Evolutionary conservation across 495 filamentous ascomycete genomes (phyloP), one percentile per base, ranked within the genome.

Genomic region (Hypoxylon lenormandii): DNA sequence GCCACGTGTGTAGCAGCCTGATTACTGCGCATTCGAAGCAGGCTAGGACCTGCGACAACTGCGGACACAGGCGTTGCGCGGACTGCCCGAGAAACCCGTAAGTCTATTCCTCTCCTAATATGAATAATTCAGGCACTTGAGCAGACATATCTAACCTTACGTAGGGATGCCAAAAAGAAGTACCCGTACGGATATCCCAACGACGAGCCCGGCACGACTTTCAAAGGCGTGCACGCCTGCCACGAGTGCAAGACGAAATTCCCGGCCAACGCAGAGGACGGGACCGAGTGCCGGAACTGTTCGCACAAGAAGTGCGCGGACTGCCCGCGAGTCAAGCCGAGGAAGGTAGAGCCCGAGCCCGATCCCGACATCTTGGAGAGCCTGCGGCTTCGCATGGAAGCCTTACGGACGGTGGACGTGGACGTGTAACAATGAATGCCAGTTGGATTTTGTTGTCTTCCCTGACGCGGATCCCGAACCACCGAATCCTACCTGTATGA

Each of bases 11-110:
- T 74, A 72, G 85, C 45, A 86, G 82, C 11, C 70, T 86, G 11
- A 97, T 95, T 75, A 78, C 69, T 11, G 74, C 79, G 7, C 78
- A 82, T 33, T 69, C 78, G 16, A 88, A 85, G 58, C 77, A 82
- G 33, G 78, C 81, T 30, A 90, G 87, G 72, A 82, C 88, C 52
- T 97, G 93, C 74, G 77, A 79, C 12, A 85, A 82, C 59, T 96
- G 93, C 75, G 81, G 82, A 42, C 94, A 97, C 79, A 72, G 83
- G 22, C 89, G 92, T 37, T 97, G 94, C 85, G 90, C 87, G 67
- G 86, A 85, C 58, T 97, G 93, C 78, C 92, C 91, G 11, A 76
- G 93, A 40, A 89, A 92, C 60, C 92, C 92, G 90, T 93, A 87
- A 77, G 90, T 88, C 53, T n/a, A n/a, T n/a, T n/a, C n/a, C n/a